phyloP scores from a whole-genome alignment of 2,329 filamentous ascomycete species.

The Xylariales sp. region DNA sequence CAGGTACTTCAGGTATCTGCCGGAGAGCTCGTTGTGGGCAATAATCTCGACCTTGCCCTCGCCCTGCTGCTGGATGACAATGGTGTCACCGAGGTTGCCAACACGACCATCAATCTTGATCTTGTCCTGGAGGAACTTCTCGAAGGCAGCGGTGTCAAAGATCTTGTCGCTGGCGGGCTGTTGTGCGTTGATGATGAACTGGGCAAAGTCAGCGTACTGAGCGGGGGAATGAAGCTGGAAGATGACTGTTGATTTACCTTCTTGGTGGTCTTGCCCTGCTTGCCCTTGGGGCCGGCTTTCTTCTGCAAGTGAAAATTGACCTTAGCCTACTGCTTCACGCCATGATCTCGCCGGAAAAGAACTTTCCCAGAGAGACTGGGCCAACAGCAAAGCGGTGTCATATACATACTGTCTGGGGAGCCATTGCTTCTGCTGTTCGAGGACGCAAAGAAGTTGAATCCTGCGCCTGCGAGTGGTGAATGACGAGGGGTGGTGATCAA shows the following conservation, averaged over 20 bases:
- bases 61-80: slow-evolving; percentile 83
- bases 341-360: slow-evolving; percentile 36
- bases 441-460: slow-evolving; percentile 67
- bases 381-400: slow-evolving; percentile 92
- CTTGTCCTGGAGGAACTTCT: slow-evolving; percentile 99
- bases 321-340: slow-evolving; percentile 96
- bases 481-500: slow-evolving; percentile 14
- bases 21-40: slow-evolving; percentile 95
- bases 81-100: slow-evolving; percentile 92
- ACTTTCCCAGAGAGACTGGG: slow-evolving; percentile 41
- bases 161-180: slow-evolving; percentile 99
- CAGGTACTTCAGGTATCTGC: slow-evolving; percentile 99
- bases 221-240: not conserved
- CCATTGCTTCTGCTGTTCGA: slow-evolving; percentile 61
- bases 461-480: slow-evolving; percentile 30
- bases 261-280: slow-evolving; percentile 73
- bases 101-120: slow-evolving; percentile 99
- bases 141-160: slow-evolving; percentile 97
- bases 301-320: slow-evolving; percentile 55
- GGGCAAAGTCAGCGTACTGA: slow-evolving; percentile 9
- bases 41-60: slow-evolving; percentile 98
- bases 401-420: slow-evolving; percentile 82
- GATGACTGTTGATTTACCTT: slow-evolving; percentile 54
- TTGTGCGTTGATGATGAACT: slow-evolving; percentile 99
- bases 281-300: slow-evolving; percentile 61